Conservation (phyloP, 1,284 basidiomycete genomes). For the Trametes versicolor region DNA sequence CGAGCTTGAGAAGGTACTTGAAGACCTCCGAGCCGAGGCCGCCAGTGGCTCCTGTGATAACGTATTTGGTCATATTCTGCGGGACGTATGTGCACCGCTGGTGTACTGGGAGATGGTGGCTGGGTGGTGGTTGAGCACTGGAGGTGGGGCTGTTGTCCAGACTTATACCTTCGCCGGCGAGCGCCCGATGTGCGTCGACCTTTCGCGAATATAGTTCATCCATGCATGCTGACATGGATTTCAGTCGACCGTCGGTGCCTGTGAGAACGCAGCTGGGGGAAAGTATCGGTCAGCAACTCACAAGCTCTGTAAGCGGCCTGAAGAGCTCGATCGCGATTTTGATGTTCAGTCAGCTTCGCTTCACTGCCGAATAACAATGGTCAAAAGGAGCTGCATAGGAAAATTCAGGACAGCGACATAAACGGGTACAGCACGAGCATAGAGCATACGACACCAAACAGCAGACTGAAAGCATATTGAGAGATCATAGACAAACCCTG, state of each 20-base stretch:
- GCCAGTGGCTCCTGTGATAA: conserved; percentile 50
- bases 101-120: not conserved
- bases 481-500: not conserved
- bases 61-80: conserved; percentile 40
- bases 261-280: not conserved
- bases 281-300: not conserved
- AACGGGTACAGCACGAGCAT: not conserved
- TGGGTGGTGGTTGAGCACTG: not conserved
- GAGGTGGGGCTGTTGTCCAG: too few species aligned
- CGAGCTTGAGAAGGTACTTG: conserved; percentile 45
- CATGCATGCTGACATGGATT: not conserved
- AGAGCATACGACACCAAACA: not conserved
- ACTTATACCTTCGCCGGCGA: too few species aligned
- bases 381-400: not conserved
- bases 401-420: not conserved
- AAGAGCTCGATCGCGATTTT: not conserved
- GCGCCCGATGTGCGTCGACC: too few species aligned
- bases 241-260: not conserved
- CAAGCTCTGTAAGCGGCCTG: not conserved
- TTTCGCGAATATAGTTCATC: not conserved
- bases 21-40: conserved; percentile 49
- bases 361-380: not conserved
- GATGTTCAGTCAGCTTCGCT: not conserved
- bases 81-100: not conserved
- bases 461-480: not conserved